Base-by-base conservation (phyloP, 2,329 filamentous ascomycete species). In the Fusarium nanum region DNA sequence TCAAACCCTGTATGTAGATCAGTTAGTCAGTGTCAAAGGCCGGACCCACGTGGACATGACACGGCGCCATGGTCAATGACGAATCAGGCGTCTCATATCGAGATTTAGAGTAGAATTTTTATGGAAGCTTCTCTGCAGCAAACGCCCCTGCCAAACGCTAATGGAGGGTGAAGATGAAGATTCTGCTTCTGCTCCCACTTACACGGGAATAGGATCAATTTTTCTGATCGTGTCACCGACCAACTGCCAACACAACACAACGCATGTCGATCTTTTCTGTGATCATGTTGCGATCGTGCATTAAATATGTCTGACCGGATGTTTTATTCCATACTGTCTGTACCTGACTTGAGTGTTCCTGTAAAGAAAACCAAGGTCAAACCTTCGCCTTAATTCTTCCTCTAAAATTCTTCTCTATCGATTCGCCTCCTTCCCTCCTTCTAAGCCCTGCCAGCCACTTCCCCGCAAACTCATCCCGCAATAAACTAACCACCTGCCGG, bases 1-100 rank as follows among this genome's bases (percentile, higher is more conserved):
- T 28, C 37, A 67, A 28, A 56, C 67, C 56, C 40, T 48, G 67
- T 53, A 55, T 67, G 48, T 30, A 56, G 67, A 70, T 70, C 67
- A 40, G 11, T 58, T 55, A 40, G 58, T 64, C 53, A 55, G 32
- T 23, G 54, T 52, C 44, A 46, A 55, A 55, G 44, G 14, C 42
- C 16, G 7, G 47, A 32, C 50, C 67, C 67, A 70, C 49, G 60
- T 62, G 45, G 34, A 22, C 25, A 52, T 58, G 44, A 27, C 52
- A 55, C 34, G 37, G 61, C 30, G 28, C 34, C 23, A 18, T 25
- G 54, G 42, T 5, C 42, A 49, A 70, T 69, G 50, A 55, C 53
- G 48, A 70, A 57, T 58, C 49, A 58, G 63, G 42, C 28, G 32
- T 32, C 32, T 60, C 32, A 45, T 49, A 64, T 67, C 49, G 54